phyloP scores from a whole-genome alignment of 352 stramenopile genomes.

The Pythium phragmitis region DNA sequence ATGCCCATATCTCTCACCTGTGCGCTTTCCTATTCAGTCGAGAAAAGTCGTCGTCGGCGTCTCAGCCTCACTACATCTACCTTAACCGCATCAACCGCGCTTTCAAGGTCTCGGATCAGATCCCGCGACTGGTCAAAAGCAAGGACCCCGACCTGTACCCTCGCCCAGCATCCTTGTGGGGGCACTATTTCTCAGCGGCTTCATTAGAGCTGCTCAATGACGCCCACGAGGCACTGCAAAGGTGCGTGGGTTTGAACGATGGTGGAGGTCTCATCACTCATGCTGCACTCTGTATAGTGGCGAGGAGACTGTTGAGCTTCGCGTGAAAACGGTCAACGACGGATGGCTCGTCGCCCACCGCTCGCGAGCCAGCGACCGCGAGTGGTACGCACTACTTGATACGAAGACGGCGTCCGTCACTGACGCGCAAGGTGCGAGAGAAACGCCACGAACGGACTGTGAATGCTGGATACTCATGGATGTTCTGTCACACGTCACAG shows the following conservation, averaged over 20 bases:
- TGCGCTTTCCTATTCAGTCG: background rate
- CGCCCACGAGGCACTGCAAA: conserved; percentile 42
- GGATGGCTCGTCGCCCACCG: conserved; percentile 62
- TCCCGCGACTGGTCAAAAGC: conserved; percentile 53
- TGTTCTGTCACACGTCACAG: conserved; percentile 29
- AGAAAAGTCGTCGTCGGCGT: conserved; percentile 2
- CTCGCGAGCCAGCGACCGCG: conserved; percentile 41
- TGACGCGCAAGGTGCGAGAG: conserved; percentile 44
- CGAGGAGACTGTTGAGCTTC: conserved; percentile 42
- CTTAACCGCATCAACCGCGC: conserved; percentile 55
- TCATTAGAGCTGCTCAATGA: conserved; percentile 41
- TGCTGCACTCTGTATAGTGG: background rate
- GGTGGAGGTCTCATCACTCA: background rate
- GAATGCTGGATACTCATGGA: background rate
- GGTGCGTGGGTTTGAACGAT: conserved; percentile 6
- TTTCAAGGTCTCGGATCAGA: conserved; percentile 42
- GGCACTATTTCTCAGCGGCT: conserved; percentile 46
- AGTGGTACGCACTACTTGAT: conserved; percentile 64
- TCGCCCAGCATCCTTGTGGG: conserved; percentile 38
- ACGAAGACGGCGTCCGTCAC: conserved; percentile 55
- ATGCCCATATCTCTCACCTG: background rate
- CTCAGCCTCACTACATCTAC: conserved; percentile 47
- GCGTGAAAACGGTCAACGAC: conserved; percentile 51
- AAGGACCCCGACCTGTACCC: conserved; percentile 54
- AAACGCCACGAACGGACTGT: background rate